Percentiles rank a stretch among this genome's conserved stretches.
These are phyloP conservation scores for Euryodendron excelsum DNA, from an alignment of 148 eudicot species.

Conservation along the genomic window DNA sequence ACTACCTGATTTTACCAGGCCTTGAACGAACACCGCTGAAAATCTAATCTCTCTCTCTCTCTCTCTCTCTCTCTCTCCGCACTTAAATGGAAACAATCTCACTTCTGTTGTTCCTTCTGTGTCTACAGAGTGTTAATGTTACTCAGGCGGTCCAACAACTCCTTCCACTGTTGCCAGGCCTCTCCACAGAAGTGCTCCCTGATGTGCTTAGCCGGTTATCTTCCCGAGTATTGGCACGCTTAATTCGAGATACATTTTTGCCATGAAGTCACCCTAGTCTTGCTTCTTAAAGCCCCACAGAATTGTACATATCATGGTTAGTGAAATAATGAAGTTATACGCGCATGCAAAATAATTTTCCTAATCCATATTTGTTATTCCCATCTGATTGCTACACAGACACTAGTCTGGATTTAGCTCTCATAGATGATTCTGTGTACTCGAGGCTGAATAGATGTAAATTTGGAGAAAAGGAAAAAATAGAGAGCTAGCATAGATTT, in stretches of 20 bases:
- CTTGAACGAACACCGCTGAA: too few species aligned
- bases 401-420: background rate
- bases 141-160: constrained; percentile 61
- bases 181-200: constrained; percentile 76
- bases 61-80: background rate
- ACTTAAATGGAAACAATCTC: too few species aligned
- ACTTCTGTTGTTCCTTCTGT: background rate
- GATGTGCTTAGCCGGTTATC: constrained; percentile 69
- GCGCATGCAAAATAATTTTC: background rate
- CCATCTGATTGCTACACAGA: background rate
- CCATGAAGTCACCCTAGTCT: constrained; percentile 1
- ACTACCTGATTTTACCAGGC: too few species aligned
- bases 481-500: background rate
- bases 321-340: background rate
- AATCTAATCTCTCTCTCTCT: background rate
- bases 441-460: constrained; percentile 2
- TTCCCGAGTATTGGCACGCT: constrained; percentile 78
- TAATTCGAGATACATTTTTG: constrained; percentile 61
- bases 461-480: background rate
- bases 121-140: constrained; percentile 50
- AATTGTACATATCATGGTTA: constrained; percentile 25
- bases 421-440: background rate
- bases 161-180: constrained; percentile 69
- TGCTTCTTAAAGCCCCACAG: background rate
- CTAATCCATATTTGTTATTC: background rate